These are phyloP conservation scores for Boehmeria nivea DNA, from an alignment of 306 rosid genomes.

Conservation along the genomic window DNA sequence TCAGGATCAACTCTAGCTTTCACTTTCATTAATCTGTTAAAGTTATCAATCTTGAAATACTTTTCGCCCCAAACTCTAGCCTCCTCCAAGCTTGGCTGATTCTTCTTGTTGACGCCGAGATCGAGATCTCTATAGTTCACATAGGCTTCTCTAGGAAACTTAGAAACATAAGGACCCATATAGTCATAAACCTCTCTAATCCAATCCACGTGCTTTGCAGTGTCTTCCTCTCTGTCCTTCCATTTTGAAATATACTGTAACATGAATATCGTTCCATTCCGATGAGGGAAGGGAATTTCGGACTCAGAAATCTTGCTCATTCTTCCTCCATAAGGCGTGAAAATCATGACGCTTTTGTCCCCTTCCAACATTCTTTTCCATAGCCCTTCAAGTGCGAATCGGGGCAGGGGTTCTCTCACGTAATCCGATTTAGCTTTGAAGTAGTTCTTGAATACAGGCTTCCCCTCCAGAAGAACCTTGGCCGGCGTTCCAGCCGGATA, in stretches of 20 bases:
- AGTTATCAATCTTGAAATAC: conserved; percentile 68
- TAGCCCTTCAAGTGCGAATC: conserved; percentile 48
- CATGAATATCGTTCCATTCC: conserved; percentile 62
- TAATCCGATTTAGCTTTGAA: conserved; percentile 91
- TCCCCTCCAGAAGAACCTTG: conserved; percentile 57
- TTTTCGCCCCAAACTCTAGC: conserved; percentile 43
- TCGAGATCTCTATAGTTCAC: conserved; percentile 44
- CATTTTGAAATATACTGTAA: conserved; percentile 54
- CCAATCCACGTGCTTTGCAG: conserved; percentile 24
- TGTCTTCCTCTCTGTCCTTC: conserved; percentile 26
- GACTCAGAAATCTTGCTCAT: conserved; percentile 58
- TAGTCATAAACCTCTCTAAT: conserved; percentile 29
- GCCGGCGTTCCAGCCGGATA: conserved; percentile 49
- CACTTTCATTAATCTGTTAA: conserved; percentile 43
- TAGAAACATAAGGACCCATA: conserved; percentile 49
- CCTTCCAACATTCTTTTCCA: conserved; percentile 64
- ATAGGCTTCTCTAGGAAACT: conserved; percentile 46
- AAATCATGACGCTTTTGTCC: conserved; percentile 42
- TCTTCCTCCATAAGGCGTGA: conserved; percentile 76
- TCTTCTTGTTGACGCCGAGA: neutral
- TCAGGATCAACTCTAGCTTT: conserved; percentile 65
- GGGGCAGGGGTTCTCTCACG: conserved; percentile 56
- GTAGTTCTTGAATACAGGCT: conserved; percentile 54
- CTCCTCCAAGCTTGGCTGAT: neutral
- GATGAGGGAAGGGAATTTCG: conserved; percentile 64